phyloP scores from a whole-genome alignment of 495 filamentous ascomycete species.

The Lepidopterella palustris region DNA sequence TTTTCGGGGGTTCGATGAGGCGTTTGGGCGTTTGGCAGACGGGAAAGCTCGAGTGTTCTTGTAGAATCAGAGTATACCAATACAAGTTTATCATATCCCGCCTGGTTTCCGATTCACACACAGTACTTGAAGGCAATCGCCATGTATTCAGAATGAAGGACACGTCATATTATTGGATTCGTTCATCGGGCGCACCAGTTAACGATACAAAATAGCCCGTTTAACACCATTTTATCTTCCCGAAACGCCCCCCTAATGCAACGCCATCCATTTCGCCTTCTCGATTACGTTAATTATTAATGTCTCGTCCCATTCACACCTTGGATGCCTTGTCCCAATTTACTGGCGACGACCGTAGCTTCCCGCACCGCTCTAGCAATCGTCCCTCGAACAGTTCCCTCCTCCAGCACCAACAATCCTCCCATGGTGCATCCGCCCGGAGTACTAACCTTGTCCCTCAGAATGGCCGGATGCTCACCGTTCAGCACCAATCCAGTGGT shows the following conservation, averaged over 20 bases:
- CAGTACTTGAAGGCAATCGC: too few relatives aligned
- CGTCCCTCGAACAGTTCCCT: slow-evolving; percentile 62
- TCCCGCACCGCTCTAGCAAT: slow-evolving; percentile 69
- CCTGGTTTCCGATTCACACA: too few relatives aligned
- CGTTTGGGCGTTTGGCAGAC: too few relatives aligned
- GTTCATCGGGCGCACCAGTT: too few relatives aligned
- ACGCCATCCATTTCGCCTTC: not conserved
- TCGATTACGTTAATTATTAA: slow-evolving; percentile 3
- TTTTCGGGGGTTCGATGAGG: too few relatives aligned
- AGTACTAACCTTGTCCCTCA: slow-evolving; percentile 72
- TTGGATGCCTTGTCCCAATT: slow-evolving; percentile 50
- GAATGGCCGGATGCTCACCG: slow-evolving; percentile 69
- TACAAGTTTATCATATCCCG: too few relatives aligned
- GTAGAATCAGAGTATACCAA: too few relatives aligned
- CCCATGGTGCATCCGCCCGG: slow-evolving; percentile 78
- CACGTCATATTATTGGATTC: too few relatives aligned
- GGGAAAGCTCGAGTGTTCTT: too few relatives aligned
- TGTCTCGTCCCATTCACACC: slow-evolving; percentile 46
- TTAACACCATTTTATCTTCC: not conserved
- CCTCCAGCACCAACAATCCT: slow-evolving; percentile 68
- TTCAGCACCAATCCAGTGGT: slow-evolving; percentile 61
- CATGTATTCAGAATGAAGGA: too few relatives aligned
- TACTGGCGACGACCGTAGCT: slow-evolving; percentile 67
- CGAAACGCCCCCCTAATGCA: not conserved
- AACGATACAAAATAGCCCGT: too few relatives aligned